Percentiles rank a stretch among this genome's conserved stretches.
Evolutionary conservation across 805 yeast species (phyloP).

Genomic region (Cyberlindnera petersonii): DNA sequence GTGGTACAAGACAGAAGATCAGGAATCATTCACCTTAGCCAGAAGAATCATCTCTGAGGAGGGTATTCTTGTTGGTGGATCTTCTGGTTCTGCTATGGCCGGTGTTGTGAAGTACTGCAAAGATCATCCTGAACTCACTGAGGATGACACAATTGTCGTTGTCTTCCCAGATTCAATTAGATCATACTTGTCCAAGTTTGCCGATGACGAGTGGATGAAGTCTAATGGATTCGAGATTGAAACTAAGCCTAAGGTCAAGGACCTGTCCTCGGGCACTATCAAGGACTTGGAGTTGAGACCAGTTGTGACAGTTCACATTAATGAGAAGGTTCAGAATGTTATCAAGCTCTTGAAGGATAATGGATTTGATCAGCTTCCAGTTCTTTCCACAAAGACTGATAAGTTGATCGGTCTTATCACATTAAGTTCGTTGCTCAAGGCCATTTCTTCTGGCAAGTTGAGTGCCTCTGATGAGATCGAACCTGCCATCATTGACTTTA

Average conservation of each 20-base stretch:
- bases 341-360: conserved; percentile 66
- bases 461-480: conserved; percentile 52
- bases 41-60: conserved; percentile 80
- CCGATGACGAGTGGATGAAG: conserved; percentile 88
- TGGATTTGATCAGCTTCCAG: conserved; percentile 85
- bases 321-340: conserved; percentile 59
- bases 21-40: conserved; percentile 73
- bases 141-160: conserved; percentile 71
- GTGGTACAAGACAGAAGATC: conserved; percentile 86
- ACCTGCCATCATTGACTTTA: conserved; percentile 68
- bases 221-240: conserved; percentile 65
- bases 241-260: conserved; percentile 38
- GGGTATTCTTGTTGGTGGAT: conserved; percentile 88
- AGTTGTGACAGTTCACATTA: conserved; percentile 65
- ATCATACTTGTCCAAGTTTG: conserved; percentile 82
- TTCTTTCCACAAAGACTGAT: conserved; percentile 43
- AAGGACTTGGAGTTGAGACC: conserved; percentile 72
- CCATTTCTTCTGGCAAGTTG: conserved; percentile 57
- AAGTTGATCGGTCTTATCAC: conserved; percentile 75
- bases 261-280: conserved; percentile 55
- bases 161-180: conserved; percentile 85
- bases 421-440: conserved; percentile 64
- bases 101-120: conserved; percentile 70
- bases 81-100: conserved; percentile 78
- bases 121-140: conserved; percentile 56